Base-by-base conservation (phyloP, 768 basidiomycete genomes). In the Panaeolus papilionaceus region DNA sequence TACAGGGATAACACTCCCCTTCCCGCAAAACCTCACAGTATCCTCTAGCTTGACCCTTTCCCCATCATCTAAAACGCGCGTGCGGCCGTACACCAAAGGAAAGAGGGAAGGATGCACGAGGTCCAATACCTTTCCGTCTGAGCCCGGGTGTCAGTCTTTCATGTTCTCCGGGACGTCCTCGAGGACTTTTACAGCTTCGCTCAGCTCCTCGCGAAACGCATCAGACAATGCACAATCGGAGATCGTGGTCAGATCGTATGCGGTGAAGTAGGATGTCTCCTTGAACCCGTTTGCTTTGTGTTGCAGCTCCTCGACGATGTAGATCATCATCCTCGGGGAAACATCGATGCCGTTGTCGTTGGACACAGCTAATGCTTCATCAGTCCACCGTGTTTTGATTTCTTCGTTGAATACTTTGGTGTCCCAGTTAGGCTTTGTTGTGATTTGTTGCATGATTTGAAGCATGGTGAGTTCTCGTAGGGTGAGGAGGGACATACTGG, bases 131-230 rank as follows among this genome's bases (percentile, higher is more conserved):
- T 77, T 78, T 4, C 72, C 71, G 65, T 83, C 73, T 0, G 81
- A 80, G 1, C 78, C 76, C 8, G 83, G 83, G 69, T 83, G 83
- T 82, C 83, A 85, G 69, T 85, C 83, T 33, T 78, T 76, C 65
- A 75, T 38, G 0, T 73, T 70, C 2, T 77, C 77, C 0, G 79
- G 77, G 6, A 80, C 74, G 61, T 79, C 70, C 65, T 84, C 80
- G 12, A 83, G 77, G 7, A 66, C 58, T 2, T 62, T 49, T 16
- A 75, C 73, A 9, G 70, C 77, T 4, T 68, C 62, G n/a, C 71
- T 68, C 7, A 81, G 69, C 38, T 54, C 65, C 10, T 67, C 38
- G 10, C 63, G 66, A 28, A 77, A 38, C 3, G 69, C 49, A 1
- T 61, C 64, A 0, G 79, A 66, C 38, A 80, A 68, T 20, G 78